phyloP scores from a whole-genome alignment of 106 monocot species.

The Platanthera guangdongensis region DNA sequence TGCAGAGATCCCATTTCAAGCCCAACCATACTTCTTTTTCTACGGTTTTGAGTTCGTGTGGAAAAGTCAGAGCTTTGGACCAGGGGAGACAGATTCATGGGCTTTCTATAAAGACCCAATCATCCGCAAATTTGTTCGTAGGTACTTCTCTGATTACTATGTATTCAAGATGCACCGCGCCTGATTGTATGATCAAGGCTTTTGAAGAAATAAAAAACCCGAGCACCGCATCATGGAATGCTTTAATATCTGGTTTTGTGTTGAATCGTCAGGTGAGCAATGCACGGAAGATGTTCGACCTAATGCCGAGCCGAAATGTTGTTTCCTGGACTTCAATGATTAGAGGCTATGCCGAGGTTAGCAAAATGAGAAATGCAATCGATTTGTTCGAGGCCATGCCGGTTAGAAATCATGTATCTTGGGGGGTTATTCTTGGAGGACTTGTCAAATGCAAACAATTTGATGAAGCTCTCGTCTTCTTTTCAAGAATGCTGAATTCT shows the following conservation, averaged over 20 bases:
- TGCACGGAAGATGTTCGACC: conserved; percentile 47
- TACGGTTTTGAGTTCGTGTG: conserved; percentile 34
- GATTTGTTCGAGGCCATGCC: conserved; percentile 40
- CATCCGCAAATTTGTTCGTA: conserved; percentile 38
- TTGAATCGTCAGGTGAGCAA: conserved; percentile 15
- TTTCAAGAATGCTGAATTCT: conserved; percentile 26
- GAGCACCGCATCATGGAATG: conserved; percentile 41
- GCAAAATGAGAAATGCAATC: conserved; percentile 17
- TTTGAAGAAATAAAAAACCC: conserved; percentile 26
- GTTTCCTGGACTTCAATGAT: conserved; percentile 70
- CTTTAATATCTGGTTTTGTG: conserved; percentile 42
- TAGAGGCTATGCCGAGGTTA: conserved; percentile 23
- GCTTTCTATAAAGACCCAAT: conserved; percentile 25
- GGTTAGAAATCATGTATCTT: conserved; percentile 42
- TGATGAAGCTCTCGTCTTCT: conserved; percentile 35
- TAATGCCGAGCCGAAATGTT: conserved; percentile 39
- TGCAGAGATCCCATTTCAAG: conserved; percentile 16
- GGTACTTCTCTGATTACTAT: conserved; percentile 50
- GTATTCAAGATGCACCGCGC: conserved; percentile 37
- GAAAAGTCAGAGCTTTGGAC: conserved; percentile 23
- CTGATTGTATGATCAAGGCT: conserved; percentile 23
- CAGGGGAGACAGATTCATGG: conserved; percentile 39
- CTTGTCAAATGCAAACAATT: conserved; percentile 26
- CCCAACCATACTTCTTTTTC: conserved; percentile 38
- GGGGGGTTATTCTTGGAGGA: conserved; percentile 60